phyloP scores from a whole-genome alignment of 345 rosid genomes.

The Salix arbutifolia region DNA sequence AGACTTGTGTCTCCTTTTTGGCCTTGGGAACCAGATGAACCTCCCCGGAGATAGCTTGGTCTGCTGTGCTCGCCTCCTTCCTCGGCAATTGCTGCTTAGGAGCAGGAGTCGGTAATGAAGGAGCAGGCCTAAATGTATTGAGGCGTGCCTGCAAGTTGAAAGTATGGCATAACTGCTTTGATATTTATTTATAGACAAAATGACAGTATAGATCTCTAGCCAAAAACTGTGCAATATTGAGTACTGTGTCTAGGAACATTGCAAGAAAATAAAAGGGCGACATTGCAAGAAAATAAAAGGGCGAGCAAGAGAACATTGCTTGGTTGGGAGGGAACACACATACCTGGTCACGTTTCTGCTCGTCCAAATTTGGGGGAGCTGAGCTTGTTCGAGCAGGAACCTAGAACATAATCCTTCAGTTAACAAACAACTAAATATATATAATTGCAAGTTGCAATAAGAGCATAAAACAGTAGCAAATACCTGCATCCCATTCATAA shows the following conservation, averaged over 20 bases:
- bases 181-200: not conserved
- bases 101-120: constrained; percentile 49
- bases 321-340: constrained; percentile 2
- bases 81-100: constrained; percentile 50
- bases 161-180: not conserved
- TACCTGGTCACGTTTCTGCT: constrained; percentile 93
- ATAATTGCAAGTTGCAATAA: not conserved
- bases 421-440: not conserved
- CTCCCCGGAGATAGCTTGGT: constrained; percentile 44
- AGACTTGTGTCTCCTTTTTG: constrained; percentile 55
- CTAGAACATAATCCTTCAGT: constrained; percentile 32
- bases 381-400: constrained; percentile 95
- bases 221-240: not conserved
- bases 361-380: constrained; percentile 97
- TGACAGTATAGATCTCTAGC: not conserved
- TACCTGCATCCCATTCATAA: constrained; percentile 82
- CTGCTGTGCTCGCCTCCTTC: constrained; percentile 43
- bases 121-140: constrained; percentile 45
- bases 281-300: not conserved
- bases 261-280: not conserved
- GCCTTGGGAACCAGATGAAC: constrained; percentile 38
- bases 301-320: not conserved
- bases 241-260: not conserved
- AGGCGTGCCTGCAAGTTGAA: constrained; percentile 63
- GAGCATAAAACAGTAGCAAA: not conserved